A percentile compares a stretch with the other conserved stretches of the same genome.
Conservation (phyloP, 2,329 filamentous ascomycete genomes). For the Cercospora zeae-maydis region DNA sequence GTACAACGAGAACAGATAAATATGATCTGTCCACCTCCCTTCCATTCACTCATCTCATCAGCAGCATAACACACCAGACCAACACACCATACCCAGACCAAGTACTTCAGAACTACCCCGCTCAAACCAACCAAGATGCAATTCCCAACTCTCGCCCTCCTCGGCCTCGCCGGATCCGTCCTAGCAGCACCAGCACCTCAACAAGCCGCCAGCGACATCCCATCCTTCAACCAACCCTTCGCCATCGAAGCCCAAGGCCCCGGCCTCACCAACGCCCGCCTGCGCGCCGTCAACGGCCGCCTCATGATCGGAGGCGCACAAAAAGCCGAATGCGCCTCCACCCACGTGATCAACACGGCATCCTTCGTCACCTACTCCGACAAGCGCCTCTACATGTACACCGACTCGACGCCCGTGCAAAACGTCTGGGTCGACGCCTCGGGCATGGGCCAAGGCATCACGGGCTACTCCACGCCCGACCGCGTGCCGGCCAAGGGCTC, state of each 20-base stretch:
- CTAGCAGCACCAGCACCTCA: background rate
- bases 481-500: background rate
- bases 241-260: background rate
- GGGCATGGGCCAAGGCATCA: conserved; percentile 14
- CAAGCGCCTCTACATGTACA: conserved; percentile 7
- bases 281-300: conserved; percentile 19
- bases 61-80: background rate
- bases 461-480: conserved; percentile 16
- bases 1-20: background rate
- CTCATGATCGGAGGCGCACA: conserved; percentile 21
- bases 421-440: conserved; percentile 19
- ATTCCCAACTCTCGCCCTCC: conserved; percentile 5
- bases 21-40: background rate
- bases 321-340: conserved; percentile 8
- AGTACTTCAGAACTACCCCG: background rate
- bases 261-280: conserved; percentile 9
- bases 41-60: background rate
- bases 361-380: conserved; percentile 12
- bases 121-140: background rate
- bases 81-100: background rate
- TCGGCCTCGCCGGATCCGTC: conserved; percentile 4
- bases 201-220: background rate
- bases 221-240: background rate
- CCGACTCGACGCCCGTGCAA: conserved; percentile 8
- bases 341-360: background rate